Evolutionary conservation across 768 basidiomycete genomes (phyloP), one percentile per base, ranked within the genome.

Genomic region (Boletus vinaceobasis): DNA sequence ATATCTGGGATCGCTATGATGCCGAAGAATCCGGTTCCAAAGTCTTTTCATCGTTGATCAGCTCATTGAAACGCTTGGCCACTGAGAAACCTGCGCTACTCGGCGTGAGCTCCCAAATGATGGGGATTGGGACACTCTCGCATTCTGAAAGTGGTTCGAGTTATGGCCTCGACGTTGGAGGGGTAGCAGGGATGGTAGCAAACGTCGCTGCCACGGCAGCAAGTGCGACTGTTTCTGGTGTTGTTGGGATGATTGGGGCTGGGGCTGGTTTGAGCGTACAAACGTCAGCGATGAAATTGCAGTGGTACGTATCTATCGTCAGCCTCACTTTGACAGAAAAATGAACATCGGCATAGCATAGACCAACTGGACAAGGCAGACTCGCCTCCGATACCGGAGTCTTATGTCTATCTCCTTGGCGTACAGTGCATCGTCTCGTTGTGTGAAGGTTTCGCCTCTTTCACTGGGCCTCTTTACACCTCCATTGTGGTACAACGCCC

Each of bases 361-460:
- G 96, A 99, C 68, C 97, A 98, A 70, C 83, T 98, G 13, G 96
- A 99, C 75, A 99, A 99, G 70, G 89, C 93, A 0, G 97, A 99
- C 61, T 85, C 94, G 0, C 97, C 97, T 0, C 78, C 84, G 0
- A 94, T 98, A 50, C 96, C 97, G 0, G 97, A 99, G 55, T 80
- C 89, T 4, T 98, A 99, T 67, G 81, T 96, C 58, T 96, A 95
- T 66, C 86, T 99, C 8, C 81, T 99, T 2, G 91, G 86, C 1
- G 81, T 97, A 0, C 94, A 98, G 63, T 94, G 89, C 64, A 78
- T 98, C 9, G 80, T 88, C 29, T 86, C 90, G 0, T 74, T 99
- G 2, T 92, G 88, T 56, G 92, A 94, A 61, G 94, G 93, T 1
- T 86, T 95, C 49, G 85, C 87, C 0, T 75, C 82, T 0, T 88